Conservation (phyloP, 139 green algal genomes). For the Coelastrella sp. region DNA sequence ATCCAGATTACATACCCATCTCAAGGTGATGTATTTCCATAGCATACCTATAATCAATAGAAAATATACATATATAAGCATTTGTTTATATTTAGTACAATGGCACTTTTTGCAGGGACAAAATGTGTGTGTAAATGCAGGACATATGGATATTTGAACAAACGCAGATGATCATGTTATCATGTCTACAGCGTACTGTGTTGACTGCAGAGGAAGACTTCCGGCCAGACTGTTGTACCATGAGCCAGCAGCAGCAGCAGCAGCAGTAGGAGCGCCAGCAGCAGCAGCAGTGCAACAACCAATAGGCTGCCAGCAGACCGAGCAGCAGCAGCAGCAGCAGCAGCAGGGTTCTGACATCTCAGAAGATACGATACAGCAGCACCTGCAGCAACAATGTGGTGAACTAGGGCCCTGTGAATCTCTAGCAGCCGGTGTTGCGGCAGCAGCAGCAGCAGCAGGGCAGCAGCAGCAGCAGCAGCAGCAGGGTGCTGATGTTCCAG, state of each 20-base stretch:
- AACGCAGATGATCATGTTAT: no score
- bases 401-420: not conserved
- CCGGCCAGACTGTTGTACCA: not conserved
- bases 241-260: not conserved
- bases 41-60: not conserved
- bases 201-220: constrained; percentile 11
- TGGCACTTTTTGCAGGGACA: not conserved
- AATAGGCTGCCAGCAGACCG: not conserved
- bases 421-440: not conserved
- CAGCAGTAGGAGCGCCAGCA: not conserved
- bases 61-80: not conserved
- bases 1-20: constrained; percentile 77
- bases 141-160: no score
- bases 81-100: not conserved
- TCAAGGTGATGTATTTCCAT: constrained; percentile 35
- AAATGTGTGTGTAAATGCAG: no score
- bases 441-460: constrained; percentile 32
- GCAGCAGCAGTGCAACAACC: not conserved
- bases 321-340: constrained; percentile 33
- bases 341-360: constrained; percentile 18
- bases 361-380: not conserved
- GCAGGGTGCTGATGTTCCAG: constrained; percentile 55
- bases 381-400: not conserved
- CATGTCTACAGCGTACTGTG: no score
- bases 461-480: constrained; percentile 33